Conservation (phyloP, 176 grass and related monocot species). For the Alloteropsis semialata region DNA sequence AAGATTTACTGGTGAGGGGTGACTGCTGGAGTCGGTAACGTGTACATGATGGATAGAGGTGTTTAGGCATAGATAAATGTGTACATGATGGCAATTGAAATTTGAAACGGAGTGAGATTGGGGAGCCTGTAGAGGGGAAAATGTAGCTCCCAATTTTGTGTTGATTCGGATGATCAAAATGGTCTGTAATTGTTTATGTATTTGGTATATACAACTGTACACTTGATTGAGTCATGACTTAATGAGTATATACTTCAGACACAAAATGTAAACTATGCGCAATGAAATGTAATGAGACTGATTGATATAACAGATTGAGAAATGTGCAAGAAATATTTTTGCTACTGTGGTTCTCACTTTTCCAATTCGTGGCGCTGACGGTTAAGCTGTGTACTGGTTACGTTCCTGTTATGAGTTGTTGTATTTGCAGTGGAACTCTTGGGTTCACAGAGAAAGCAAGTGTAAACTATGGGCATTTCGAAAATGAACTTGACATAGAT, state of each 20-base stretch:
- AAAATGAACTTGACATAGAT: neutral
- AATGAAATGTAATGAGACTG: neutral
- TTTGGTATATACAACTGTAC: neutral
- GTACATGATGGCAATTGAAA: neutral
- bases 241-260: neutral
- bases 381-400: neutral
- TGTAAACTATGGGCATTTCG: neutral
- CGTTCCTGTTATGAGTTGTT: neutral
- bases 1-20: slow-evolving; percentile 11
- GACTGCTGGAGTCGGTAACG: neutral
- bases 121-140: neutral
- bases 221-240: neutral
- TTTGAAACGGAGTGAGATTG: neutral
- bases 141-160: slow-evolving; percentile 9
- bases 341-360: neutral
- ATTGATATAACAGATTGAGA: neutral
- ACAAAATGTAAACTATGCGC: neutral
- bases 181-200: neutral
- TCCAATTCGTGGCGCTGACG: neutral
- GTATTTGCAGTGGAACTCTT: neutral
- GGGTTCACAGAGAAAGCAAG: neutral
- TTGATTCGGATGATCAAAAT: neutral
- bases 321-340: neutral
- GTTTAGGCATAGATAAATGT: neutral
- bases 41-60: neutral